Conservation (phyloP, 352 stramenopile genomes). For the Achlya hypogyna region DNA sequence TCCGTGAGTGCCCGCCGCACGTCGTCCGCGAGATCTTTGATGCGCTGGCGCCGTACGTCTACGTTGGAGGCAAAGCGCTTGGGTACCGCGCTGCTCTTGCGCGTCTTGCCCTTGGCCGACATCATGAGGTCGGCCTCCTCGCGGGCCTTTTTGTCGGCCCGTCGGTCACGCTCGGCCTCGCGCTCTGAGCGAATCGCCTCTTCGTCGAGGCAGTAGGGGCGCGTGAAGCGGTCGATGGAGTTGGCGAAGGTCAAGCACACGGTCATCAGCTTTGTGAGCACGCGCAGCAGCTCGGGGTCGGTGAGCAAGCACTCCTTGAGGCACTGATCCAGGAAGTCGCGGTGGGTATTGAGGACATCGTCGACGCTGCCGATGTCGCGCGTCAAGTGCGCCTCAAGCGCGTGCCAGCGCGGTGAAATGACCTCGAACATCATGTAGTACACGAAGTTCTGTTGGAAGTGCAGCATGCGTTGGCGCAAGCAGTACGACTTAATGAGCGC, state of each 20-base stretch:
- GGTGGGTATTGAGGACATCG: constrained; percentile 91
- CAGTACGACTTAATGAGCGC: constrained; percentile 89
- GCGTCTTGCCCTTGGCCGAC: constrained; percentile 38
- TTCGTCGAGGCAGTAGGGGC: constrained; percentile 73
- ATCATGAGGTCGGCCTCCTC: constrained; percentile 71
- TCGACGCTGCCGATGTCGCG: constrained; percentile 80
- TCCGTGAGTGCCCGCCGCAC: constrained; percentile 63
- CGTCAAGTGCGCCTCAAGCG: constrained; percentile 79
- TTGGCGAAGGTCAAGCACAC: constrained; percentile 93
- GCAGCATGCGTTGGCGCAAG: constrained; percentile 96
- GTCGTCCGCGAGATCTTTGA: constrained; percentile 74
- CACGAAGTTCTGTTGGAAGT: constrained; percentile 98
- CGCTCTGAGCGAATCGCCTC: constrained; percentile 78
- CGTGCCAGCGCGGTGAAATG: constrained; percentile 89
- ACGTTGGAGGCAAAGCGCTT: constrained; percentile 61
- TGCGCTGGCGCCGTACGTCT: constrained; percentile 64
- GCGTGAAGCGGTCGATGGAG: constrained; percentile 88
- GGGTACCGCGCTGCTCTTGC: constrained; percentile 35
- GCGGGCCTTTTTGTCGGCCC: constrained; percentile 66
- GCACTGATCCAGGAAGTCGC: constrained; percentile 93
- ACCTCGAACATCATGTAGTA: constrained; percentile 99
- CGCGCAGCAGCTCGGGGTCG: constrained; percentile 89
- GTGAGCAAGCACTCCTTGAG: constrained; percentile 97
- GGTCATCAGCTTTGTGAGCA: constrained; percentile 94
- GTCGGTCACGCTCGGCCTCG: constrained; percentile 61